Evolutionary conservation across 352 stramenopile genomes (phyloP).

Genomic region (Phytophthora pluvialis): DNA sequence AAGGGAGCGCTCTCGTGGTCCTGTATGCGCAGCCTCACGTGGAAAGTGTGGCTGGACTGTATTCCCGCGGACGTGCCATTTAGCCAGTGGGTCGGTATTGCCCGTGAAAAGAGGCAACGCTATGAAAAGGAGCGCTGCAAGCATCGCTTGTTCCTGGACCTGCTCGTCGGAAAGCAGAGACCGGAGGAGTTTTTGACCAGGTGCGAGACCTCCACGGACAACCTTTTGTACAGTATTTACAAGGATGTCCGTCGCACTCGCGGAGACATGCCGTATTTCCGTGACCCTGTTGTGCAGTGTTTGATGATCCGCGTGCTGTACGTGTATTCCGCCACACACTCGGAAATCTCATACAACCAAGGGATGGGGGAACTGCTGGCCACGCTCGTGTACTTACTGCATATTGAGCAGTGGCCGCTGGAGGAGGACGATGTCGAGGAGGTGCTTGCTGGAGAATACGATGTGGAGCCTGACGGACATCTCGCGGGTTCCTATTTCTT

Average conservation of each 20-base stretch:
- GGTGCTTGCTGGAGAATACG: conserved; percentile 20
- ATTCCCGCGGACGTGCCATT: conserved; percentile 58
- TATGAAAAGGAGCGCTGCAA: conserved; percentile 47
- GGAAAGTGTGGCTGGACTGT: conserved; percentile 76
- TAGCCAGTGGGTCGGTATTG: conserved; percentile 44
- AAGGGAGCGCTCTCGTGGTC: conserved; percentile 75
- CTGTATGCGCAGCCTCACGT: conserved; percentile 71
- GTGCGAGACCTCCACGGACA: conserved; percentile 62
- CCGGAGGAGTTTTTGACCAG: conserved; percentile 51
- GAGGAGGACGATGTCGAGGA: conserved; percentile 25
- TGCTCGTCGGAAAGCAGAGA: conserved; percentile 37
- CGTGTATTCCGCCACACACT: conserved; percentile 69
- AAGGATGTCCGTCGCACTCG: conserved; percentile 76
- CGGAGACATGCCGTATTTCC: conserved; percentile 70
- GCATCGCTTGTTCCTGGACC: conserved; percentile 43
- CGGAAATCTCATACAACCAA: conserved; percentile 81
- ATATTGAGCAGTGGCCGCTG: conserved; percentile 70
- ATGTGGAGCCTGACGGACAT: conserved; percentile 10
- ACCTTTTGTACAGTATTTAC: conserved; percentile 69
- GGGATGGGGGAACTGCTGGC: conserved; percentile 83
- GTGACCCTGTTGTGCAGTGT: conserved; percentile 48
- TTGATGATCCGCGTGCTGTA: conserved; percentile 73
- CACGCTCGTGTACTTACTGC: conserved; percentile 70
- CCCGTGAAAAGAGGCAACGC: conserved; percentile 43
- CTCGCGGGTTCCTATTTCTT: conserved; percentile 29